phyloP scores from a whole-genome alignment of 2,329 filamentous ascomycete species.

The Didymella lethalis region DNA sequence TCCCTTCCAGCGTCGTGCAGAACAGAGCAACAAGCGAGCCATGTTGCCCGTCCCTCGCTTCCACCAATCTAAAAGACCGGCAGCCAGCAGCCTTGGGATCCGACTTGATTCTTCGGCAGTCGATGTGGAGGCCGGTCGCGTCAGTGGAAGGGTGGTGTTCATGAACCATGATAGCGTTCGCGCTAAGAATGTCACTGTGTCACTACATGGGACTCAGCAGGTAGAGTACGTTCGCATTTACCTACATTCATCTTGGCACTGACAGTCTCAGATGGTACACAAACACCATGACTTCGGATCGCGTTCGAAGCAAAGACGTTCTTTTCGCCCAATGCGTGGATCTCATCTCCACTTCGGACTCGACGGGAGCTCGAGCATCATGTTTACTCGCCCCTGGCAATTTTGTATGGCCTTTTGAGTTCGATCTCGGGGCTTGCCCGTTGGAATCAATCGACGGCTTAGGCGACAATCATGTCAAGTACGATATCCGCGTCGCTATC shows the following conservation, averaged over 20 bases:
- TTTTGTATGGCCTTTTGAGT: constrained; percentile 1
- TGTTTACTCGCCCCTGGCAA: background rate
- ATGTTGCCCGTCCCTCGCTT: background rate
- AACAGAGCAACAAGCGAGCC: background rate
- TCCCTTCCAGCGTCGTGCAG: background rate
- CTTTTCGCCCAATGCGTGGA: background rate
- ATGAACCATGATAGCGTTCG: background rate
- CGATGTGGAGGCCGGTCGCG: background rate
- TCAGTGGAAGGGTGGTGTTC: background rate
- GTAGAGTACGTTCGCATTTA: background rate
- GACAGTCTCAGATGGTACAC: constrained; percentile 2
- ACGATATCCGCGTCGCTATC: background rate
- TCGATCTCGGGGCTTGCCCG: background rate
- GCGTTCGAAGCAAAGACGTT: background rate
- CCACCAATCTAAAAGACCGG: background rate
- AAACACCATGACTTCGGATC: background rate
- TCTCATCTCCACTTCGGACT: too few relatives aligned
- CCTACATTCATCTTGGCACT: background rate
- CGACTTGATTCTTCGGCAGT: constrained; percentile 1
- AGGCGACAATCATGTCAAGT: background rate
- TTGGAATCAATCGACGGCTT: background rate
- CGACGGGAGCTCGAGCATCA: background rate
- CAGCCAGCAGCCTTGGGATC: background rate
- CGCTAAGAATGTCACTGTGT: background rate
- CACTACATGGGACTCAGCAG: background rate